Evolutionary conservation across 345 rosid genomes (phyloP).

Genomic region (Salix brachista): DNA sequence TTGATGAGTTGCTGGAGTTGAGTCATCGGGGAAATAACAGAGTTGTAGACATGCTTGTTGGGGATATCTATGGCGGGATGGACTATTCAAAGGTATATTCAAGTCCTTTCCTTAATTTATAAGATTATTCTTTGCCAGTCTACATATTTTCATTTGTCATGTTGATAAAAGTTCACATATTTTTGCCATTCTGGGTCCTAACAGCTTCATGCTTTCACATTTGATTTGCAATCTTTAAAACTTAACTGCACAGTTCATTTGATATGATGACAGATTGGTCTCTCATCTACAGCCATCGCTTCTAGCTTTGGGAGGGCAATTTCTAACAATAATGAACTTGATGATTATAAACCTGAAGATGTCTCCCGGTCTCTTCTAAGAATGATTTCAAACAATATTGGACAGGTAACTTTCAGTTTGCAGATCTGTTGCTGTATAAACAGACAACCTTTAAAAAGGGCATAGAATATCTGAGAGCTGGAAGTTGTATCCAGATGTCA

Average conservation of each 20-base stretch:
- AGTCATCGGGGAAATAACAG: constrained; percentile 95
- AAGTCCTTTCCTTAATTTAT: neutral
- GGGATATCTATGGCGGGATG: constrained; percentile 96
- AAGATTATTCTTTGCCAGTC: neutral
- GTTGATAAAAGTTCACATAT: neutral
- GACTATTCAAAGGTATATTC: constrained; percentile 77
- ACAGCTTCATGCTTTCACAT: neutral
- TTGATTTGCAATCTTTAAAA: constrained; percentile 6
- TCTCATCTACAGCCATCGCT: constrained; percentile 95
- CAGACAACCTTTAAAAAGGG: neutral
- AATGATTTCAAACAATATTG: constrained; percentile 97
- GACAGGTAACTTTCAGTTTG: constrained; percentile 56
- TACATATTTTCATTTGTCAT: neutral
- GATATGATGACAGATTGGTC: constrained; percentile 60
- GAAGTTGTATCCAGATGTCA: neutral
- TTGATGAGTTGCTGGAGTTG: constrained; percentile 91
- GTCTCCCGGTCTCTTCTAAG: constrained; percentile 91
- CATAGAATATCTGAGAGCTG: neutral
- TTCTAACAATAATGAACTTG: constrained; percentile 84
- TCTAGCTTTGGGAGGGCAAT: constrained; percentile 97
- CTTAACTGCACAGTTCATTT: neutral
- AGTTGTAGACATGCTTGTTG: constrained; percentile 93
- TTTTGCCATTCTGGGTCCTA: neutral
- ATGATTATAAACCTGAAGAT: constrained; percentile 94
- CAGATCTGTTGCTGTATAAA: neutral